A percentile compares a stretch with the other conserved stretches of the same genome.
Evolutionary conservation across 2,329 filamentous ascomycete species (phyloP).

Genomic region (Bipolaris victoriae): DNA sequence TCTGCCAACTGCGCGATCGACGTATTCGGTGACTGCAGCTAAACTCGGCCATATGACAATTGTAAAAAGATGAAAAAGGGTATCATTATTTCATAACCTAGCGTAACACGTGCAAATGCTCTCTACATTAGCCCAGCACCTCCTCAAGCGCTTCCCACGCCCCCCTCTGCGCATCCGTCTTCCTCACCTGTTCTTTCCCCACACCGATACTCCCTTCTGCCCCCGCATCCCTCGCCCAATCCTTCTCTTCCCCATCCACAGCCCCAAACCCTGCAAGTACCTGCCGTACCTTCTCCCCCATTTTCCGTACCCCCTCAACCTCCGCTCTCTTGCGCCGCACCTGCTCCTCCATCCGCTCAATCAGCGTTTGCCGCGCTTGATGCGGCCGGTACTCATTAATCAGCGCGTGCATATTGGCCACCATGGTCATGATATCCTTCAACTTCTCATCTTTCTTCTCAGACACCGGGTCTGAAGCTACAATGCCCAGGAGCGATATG

Average conservation of each 20-base stretch:
- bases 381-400: conserved; percentile 95
- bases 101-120: not conserved
- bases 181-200: conserved; percentile 21
- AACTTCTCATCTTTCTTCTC: conserved; percentile 74
- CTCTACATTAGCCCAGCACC: conserved; percentile 28
- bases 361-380: conserved; percentile 86
- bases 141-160: conserved; percentile 49
- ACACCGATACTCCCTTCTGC: conserved; percentile 21
- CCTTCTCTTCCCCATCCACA: conserved; percentile 13
- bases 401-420: conserved; percentile 90
- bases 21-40: not conserved
- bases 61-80: not conserved
- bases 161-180: conserved; percentile 36
- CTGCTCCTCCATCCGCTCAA: conserved; percentile 85
- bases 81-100: not conserved
- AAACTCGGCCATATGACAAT: not conserved
- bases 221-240: conserved; percentile 9
- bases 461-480: conserved; percentile 68
- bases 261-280: conserved; percentile 71
- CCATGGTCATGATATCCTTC: conserved; percentile 77
- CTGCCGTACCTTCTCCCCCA: conserved; percentile 73
- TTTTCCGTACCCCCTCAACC: conserved; percentile 70
- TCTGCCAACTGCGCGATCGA: not conserved
- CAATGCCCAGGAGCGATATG: conserved; percentile 77
- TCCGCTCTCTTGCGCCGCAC: conserved; percentile 75